Conservation (phyloP, 163 green algal species). For the Trebouxiophyceae sp. region DNA sequence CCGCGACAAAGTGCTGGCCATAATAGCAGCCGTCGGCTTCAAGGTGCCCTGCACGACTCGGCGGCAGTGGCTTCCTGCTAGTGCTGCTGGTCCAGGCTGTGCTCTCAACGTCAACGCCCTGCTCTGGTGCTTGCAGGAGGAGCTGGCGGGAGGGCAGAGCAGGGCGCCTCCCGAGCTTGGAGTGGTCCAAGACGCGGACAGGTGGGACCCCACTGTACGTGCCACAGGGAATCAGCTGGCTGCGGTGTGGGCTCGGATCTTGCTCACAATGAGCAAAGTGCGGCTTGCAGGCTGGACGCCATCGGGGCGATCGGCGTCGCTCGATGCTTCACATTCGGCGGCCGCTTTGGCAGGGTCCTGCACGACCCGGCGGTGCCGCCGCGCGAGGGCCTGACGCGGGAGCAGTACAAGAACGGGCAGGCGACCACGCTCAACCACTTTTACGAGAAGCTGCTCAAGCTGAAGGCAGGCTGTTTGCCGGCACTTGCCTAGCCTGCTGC, state of each 20-base stretch:
- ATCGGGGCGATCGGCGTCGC: slow-evolving; percentile 77
- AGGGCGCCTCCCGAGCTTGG: slow-evolving; percentile 18
- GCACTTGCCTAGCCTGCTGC: not conserved
- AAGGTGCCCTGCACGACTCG: no score
- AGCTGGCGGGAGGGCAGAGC: slow-evolving; percentile 12
- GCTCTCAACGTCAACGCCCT: not conserved
- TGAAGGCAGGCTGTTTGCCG: slow-evolving; percentile 34
- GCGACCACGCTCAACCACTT: slow-evolving; percentile 79
- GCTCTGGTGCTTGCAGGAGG: slow-evolving; percentile 16
- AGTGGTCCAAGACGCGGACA: slow-evolving; percentile 71
- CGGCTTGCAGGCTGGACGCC: slow-evolving; percentile 52
- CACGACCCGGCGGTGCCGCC: slow-evolving; percentile 52
- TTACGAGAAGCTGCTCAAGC: slow-evolving; percentile 70
- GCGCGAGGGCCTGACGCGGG: slow-evolving; percentile 35
- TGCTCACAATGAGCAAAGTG: not conserved
- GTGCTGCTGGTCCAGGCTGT: no score
- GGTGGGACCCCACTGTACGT: slow-evolving; percentile 9
- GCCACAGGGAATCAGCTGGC: not conserved
- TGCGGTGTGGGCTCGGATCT: not conserved
- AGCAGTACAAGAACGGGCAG: slow-evolving; percentile 47
- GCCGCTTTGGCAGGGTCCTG: slow-evolving; percentile 42
- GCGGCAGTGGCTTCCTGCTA: no score
- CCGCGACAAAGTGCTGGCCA: slow-evolving; percentile 21
- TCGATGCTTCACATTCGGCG: slow-evolving; percentile 76
- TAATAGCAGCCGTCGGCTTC: slow-evolving; percentile 50